phyloP scores from a whole-genome alignment of 2,329 filamentous ascomycete species.

The Metarhizium sp. region DNA sequence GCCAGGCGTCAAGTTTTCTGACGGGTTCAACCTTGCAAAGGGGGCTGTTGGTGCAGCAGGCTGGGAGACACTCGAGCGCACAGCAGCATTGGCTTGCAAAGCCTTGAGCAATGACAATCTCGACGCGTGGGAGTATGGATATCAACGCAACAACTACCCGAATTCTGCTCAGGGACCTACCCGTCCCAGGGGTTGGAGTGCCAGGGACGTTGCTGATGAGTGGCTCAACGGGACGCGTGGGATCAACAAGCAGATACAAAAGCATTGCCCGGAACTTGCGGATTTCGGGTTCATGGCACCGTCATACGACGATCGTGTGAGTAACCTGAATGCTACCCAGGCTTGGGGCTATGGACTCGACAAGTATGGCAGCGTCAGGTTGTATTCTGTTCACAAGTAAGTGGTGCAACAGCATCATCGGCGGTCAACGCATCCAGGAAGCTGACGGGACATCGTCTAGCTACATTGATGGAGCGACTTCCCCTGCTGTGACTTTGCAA shows the following conservation, averaged over 20 bases:
- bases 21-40: conserved; percentile 52
- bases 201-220: conserved; percentile 45
- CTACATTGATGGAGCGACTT: conserved; percentile 51
- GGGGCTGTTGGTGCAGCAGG: conserved; percentile 40
- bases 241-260: conserved; percentile 34
- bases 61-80: conserved; percentile 41
- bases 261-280: conserved; percentile 41
- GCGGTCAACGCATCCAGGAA: neutral
- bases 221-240: conserved; percentile 46
- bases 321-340: conserved; percentile 37
- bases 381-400: conserved; percentile 52
- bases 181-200: conserved; percentile 42
- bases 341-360: conserved; percentile 44
- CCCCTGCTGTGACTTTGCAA: conserved; percentile 51
- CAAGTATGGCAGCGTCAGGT: conserved; percentile 34
- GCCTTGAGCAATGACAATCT: conserved; percentile 40
- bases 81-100: conserved; percentile 47
- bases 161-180: conserved; percentile 41
- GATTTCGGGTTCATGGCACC: conserved; percentile 37
- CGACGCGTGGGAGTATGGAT: conserved; percentile 51
- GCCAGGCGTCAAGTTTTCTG: conserved; percentile 44
- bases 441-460: conserved; percentile 20
- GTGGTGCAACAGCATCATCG: conserved; percentile 9
- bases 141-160: conserved; percentile 42
- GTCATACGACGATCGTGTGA: conserved; percentile 42